phyloP scores from a whole-genome alignment of 2,329 filamentous ascomycete species.

The Aureobasidium vineae region DNA sequence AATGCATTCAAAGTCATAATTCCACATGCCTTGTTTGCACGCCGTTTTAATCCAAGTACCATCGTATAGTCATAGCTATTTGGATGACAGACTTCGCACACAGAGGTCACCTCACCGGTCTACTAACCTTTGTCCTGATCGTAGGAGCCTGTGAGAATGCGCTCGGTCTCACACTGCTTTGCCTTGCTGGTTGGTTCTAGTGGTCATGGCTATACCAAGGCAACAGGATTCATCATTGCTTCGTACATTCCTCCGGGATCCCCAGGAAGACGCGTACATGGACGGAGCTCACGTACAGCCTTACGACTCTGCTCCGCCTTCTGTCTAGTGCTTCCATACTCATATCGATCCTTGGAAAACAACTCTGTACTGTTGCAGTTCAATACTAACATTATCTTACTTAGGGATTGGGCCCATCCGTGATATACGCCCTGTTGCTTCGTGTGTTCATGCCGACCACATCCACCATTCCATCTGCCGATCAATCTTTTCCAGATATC shows the following conservation, averaged over 20 bases:
- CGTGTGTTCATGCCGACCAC: background rate
- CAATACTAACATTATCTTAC: background rate
- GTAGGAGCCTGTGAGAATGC: background rate
- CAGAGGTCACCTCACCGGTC: background rate
- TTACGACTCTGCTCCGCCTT: background rate
- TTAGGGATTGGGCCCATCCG: no score
- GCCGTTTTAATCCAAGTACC: background rate
- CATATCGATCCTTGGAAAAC: background rate
- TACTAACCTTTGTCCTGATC: background rate
- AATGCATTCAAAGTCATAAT: background rate
- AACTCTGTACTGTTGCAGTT: background rate
- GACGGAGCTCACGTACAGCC: background rate
- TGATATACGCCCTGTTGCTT: background rate
- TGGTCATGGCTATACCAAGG: background rate
- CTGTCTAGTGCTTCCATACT: background rate
- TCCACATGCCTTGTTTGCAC: background rate
- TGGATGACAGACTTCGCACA: background rate
- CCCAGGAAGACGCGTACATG: background rate
- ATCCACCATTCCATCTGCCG: background rate
- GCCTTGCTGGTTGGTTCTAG: background rate
- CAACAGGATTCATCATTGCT: background rate
- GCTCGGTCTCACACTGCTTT: background rate
- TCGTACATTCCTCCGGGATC: background rate
- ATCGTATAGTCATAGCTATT: background rate
- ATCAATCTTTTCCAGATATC: background rate